Base-by-base conservation (phyloP, 331 rosid species). In the Phaseolus coccineus region DNA sequence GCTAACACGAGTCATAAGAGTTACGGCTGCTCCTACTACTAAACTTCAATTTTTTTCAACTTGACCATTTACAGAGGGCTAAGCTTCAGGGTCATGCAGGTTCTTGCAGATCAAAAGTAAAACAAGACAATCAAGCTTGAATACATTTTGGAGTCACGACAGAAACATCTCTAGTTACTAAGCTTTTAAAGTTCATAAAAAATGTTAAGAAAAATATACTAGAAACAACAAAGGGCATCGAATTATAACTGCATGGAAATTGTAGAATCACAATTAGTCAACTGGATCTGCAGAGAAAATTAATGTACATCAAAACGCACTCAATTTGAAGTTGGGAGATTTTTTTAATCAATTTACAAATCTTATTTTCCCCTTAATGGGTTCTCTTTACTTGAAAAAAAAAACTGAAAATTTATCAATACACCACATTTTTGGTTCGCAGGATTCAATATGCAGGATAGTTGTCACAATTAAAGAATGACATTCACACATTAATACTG, bases 1-100 rank as follows among this genome's bases (percentile, higher is more conserved):
- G 74, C 77, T 16, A 78, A 86, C 87, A 72, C 61, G 76, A 80
- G 76, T 67, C 67, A 80, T 69, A 87, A 81, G 86, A 76, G 80
- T 77, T 57, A 82, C 77, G 52, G 74, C 72, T 84, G 77, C 72
- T 64, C 10, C 35, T 58, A 77, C 82, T 78, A 37, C 81, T 73
- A 69, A 64, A 80, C 50, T 61, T 81, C 55, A 66, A 58, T 25
- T 7, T 2, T 40, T 80, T 73, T 78, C 76, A 48, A 66, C 66
- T 69, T 82, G 52, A 85, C 69, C 81, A 75, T 78, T 55, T 72
- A 81, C 61, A 68, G 50, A 62, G 64, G 27, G 24, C 48, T n/a
- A 78, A 14, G 59, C 42, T 84, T 50, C 35, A 69, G 71, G 77
- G 40, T 15, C 68, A 31, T 62, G 46, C 69, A 68, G 50, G 57